These are phyloP conservation scores for Phoma sp. DNA, from an alignment of 2,329 filamentous ascomycete species.

Conservation along the genomic window DNA sequence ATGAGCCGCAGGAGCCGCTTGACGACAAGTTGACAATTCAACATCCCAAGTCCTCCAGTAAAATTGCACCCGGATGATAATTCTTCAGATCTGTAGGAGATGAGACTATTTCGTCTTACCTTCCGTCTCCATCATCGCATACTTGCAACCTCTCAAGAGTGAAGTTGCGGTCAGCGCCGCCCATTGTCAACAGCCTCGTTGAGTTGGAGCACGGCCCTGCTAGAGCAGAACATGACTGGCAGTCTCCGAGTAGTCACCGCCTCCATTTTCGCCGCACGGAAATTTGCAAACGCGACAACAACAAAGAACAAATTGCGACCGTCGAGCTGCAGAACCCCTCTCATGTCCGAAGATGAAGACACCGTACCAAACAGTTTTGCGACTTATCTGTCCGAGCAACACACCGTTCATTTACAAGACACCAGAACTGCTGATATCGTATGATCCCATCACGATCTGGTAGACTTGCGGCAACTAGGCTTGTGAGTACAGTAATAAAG, in stretches of 20 bases:
- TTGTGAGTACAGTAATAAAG: background rate
- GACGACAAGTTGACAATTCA: background rate
- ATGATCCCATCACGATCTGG: constrained; percentile 3
- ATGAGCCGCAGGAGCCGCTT: constrained; percentile 13
- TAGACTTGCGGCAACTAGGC: background rate
- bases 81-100: background rate
- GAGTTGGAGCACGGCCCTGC: background rate
- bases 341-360: background rate
- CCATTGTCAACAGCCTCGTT: background rate
- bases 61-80: constrained; percentile 10
- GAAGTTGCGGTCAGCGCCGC: constrained; percentile 1
- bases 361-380: no score
- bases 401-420: no score
- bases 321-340: constrained; percentile 5
- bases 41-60: background rate
- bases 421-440: background rate
- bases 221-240: no score
- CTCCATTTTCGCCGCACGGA: no score
- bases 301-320: constrained; percentile 4
- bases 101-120: background rate
- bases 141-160: background rate
- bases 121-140: background rate
- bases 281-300: background rate
- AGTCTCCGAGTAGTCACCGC: background rate
- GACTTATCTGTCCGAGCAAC: no score